Evolutionary conservation across 139 green algal genomes (phyloP), one percentile per base, ranked within the genome.

Genomic region (Chlorella sorokiniana): DNA sequence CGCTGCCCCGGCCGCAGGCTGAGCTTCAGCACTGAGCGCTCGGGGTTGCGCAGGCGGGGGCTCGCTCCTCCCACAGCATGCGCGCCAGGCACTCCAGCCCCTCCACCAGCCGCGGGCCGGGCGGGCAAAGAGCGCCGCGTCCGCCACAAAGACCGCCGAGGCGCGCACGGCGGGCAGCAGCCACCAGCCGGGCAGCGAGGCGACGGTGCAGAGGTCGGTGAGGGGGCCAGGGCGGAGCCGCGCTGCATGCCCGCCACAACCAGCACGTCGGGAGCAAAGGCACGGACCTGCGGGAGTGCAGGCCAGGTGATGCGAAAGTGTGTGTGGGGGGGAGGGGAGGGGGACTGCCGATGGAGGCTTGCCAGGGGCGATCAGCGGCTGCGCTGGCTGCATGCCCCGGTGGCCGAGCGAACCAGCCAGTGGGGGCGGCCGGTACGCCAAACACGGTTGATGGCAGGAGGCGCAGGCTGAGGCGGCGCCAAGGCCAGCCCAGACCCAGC

Each of bases 101-200:
- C 59, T 98, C 89, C 48, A 98, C 91, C 86, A 88, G 82, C 73
- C 93, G 79, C 11, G 94, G 94, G 0, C 96, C 96, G 3, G 92
- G 76, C 2, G 90, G 84, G 18, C 75, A 84, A 64, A 96, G 33
- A 94, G 83, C 22, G 81, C 74, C 0, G 86, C 69, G 25, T 98
- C 88, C 22, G 89, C 81, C 16, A 97, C 84, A 76, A 90, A 98
- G 23, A 99, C 93, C 45, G 83, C 72, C 20, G 93, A 90, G 20
- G 61, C 48, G 27, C 86, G 86, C 54, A 98, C 95, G 3, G 95
- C 95, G 23, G 96, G 94, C 76, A 98, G 79, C 11, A 76, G 78
- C 95, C 95, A 98, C 90, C 94, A 98, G 44, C 95, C 95, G 0
- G 93, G 91, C 81, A 92, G 85, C 20, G 40, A 71, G 3, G 95